A percentile compares a stretch with the other conserved stretches of the same genome.
Conservation (phyloP, 331 rosid species). For the Pyrus hybrid region DNA sequence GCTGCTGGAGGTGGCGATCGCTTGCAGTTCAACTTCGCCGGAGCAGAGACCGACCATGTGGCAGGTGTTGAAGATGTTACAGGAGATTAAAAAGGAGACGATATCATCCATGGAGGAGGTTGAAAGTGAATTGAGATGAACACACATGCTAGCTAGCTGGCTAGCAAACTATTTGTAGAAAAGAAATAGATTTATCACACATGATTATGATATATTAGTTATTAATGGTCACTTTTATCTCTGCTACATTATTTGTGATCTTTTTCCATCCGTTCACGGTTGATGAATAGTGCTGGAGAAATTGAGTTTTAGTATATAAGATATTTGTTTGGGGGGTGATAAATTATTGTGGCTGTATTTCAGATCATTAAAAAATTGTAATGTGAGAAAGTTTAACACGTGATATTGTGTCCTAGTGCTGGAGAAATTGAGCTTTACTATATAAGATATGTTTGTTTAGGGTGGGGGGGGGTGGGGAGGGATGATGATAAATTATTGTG, state of each 20-base stretch:
- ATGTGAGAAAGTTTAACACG: background rate
- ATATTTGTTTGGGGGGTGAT: too few relatives aligned
- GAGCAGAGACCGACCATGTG: conserved; percentile 96
- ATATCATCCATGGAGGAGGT: conserved; percentile 43
- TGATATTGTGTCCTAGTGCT: too few relatives aligned
- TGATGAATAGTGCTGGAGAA: too few relatives aligned
- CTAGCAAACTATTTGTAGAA: background rate
- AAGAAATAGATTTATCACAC: background rate
- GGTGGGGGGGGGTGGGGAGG: too few relatives aligned
- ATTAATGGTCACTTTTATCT: background rate
- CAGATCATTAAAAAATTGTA: background rate
- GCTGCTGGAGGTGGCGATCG: conserved; percentile 71
- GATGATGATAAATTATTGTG: too few relatives aligned
- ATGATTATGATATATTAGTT: background rate
- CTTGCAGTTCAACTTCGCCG: conserved; percentile 61
- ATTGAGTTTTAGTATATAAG: too few relatives aligned
- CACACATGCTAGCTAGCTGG: conserved; percentile 8
- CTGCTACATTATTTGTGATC: background rate
- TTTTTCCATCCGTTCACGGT: background rate
- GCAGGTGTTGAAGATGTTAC: conserved; percentile 93
- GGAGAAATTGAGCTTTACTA: too few relatives aligned
- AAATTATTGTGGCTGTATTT: background rate
- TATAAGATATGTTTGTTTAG: too few relatives aligned
- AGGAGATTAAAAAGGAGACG: conserved; percentile 58
- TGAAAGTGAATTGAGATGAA: conserved; percentile 26